These are phyloP conservation scores for Rhizopus microsporus DNA, from an alignment of 371 early-diverging fungal genomes.

Conservation along the genomic window DNA sequence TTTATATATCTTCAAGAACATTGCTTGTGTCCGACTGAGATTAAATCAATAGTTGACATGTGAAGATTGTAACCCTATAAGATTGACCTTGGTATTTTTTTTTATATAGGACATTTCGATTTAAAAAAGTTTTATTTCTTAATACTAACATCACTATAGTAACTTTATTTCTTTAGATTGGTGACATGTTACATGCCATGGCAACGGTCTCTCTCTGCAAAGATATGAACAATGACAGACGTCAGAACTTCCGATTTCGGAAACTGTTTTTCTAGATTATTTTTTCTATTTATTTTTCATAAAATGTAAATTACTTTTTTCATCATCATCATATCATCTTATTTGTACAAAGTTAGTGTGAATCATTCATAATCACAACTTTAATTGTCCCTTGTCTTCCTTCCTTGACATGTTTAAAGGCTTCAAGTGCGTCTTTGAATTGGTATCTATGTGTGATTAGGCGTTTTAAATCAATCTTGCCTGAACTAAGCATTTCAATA, in stretches of 20 bases:
- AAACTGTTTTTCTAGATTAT: no score
- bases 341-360: conserved; percentile 15
- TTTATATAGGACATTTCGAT: not conserved
- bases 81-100: not conserved
- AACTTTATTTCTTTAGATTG: no score
- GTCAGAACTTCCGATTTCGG: no score
- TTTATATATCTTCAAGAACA: not conserved
- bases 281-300: no score
- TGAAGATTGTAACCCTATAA: conserved; percentile 4
- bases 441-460: conserved; percentile 52
- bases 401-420: conserved; percentile 51
- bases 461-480: conserved; percentile 47
- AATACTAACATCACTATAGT: no score
- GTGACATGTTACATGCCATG: no score
- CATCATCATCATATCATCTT: not conserved
- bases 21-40: conserved; percentile 2
- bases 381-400: conserved; percentile 53
- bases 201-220: no score
- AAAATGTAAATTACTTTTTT: no score
- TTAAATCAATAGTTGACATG: conserved; percentile 9
- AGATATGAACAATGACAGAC: no score
- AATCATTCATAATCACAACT: conserved; percentile 40
- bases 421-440: conserved; percentile 45
- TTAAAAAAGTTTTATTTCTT: no score
- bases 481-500: conserved; percentile 48